These are phyloP conservation scores for Cordia subcordata DNA, from an alignment of 257 asterid species.

Conservation along the genomic window DNA sequence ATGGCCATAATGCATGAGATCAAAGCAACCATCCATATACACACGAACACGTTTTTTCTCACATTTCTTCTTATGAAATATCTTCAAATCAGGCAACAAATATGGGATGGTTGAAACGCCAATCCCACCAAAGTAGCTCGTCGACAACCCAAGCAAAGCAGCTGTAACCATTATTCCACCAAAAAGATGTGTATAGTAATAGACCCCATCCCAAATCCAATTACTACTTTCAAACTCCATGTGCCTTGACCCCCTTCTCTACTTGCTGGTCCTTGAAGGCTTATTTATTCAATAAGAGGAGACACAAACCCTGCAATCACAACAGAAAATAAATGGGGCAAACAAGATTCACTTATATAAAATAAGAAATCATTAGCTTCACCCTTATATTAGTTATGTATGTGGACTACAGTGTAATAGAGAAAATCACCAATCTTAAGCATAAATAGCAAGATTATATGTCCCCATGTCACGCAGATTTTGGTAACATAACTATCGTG, in stretches of 20 bases:
- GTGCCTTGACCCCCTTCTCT: slow-evolving; percentile 20
- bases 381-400: too few relatives aligned
- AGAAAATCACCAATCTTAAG: too few relatives aligned
- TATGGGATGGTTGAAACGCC: slow-evolving; percentile 61
- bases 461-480: too few relatives aligned
- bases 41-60: slow-evolving; percentile 70
- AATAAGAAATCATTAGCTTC: too few relatives aligned
- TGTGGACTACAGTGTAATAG: too few relatives aligned
- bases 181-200: slow-evolving; percentile 67
- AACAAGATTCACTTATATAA: background rate
- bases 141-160: slow-evolving; percentile 81
- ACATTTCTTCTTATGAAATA: slow-evolving; percentile 57
- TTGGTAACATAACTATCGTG: too few relatives aligned
- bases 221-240: slow-evolving; percentile 77
- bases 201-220: slow-evolving; percentile 75
- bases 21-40: slow-evolving; percentile 97
- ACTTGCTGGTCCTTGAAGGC: slow-evolving; percentile 22
- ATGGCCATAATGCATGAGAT: slow-evolving; percentile 96
- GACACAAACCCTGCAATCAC: slow-evolving; percentile 72
- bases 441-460: too few relatives aligned
- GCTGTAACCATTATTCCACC: slow-evolving; percentile 95
- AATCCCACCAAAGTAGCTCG: slow-evolving; percentile 69
- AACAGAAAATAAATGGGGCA: slow-evolving; percentile 7
- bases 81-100: slow-evolving; percentile 55
- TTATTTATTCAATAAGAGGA: slow-evolving; percentile 43